Conservation (phyloP, 1,284 basidiomycete genomes). For the Retiboletus fuscus region DNA sequence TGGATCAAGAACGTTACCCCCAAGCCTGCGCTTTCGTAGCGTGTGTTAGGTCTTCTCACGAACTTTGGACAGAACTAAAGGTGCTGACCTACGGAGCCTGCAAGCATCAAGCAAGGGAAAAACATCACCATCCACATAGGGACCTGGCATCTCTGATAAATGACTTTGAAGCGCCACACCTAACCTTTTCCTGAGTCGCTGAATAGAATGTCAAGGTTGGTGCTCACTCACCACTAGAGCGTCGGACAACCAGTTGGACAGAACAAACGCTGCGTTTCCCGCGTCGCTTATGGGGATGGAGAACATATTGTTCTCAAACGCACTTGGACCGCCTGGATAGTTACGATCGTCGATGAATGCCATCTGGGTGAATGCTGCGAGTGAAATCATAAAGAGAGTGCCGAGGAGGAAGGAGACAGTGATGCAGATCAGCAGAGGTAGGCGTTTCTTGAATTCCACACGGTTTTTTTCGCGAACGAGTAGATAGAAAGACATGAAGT, state of each 20-base stretch:
- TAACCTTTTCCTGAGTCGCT: constrained; percentile 10
- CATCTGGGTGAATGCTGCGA: constrained; percentile 41
- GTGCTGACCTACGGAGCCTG: constrained; percentile 32
- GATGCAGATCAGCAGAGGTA: constrained; percentile 38
- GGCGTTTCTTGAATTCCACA: constrained; percentile 3
- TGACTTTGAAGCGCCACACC: constrained; percentile 49
- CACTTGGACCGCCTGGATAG: constrained; percentile 45
- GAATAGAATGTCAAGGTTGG: not conserved
- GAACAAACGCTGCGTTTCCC: constrained; percentile 31
- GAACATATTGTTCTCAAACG: constrained; percentile 32
- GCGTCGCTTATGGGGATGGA: constrained; percentile 32
- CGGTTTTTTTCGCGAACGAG: constrained; percentile 26
- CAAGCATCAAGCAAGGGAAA: constrained; percentile 37
- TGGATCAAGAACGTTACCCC: constrained; percentile 31
- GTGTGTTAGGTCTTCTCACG: not conserved
- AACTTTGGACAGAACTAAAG: not conserved
- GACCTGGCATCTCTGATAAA: constrained; percentile 28
- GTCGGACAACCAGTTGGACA: constrained; percentile 44
- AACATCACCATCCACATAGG: constrained; percentile 36
- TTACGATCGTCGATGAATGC: constrained; percentile 49
- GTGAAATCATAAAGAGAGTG: constrained; percentile 39
- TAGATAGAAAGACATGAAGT: constrained; percentile 27
- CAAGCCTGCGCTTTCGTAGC: constrained; percentile 10
- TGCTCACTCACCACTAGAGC: constrained; percentile 41
- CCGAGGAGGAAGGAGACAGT: constrained; percentile 39